Evolutionary conservation across 2,329 filamentous ascomycete species (phyloP).

Genomic region (Diaporthe ilicicola): DNA sequence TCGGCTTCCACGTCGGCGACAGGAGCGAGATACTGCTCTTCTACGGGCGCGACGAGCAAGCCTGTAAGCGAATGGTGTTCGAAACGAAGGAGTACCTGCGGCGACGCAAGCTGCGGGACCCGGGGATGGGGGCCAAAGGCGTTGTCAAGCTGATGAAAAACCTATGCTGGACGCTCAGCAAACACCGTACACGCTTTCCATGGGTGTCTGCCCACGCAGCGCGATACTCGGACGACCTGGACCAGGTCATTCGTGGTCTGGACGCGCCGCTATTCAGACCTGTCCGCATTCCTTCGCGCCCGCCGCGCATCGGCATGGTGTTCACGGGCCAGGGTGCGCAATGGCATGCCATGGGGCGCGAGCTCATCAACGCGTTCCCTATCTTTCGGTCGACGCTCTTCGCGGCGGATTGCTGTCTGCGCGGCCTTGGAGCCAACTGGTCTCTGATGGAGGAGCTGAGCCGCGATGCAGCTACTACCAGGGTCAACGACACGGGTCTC

Average conservation of each 20-base stretch:
- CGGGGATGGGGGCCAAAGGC: no score
- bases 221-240: no score
- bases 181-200: background rate
- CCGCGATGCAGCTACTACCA: slow-evolving; percentile 32
- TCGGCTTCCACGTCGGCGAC: no score
- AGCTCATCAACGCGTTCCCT: slow-evolving; percentile 35
- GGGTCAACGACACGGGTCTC: slow-evolving; percentile 39
- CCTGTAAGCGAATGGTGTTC: background rate
- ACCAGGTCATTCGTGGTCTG: slow-evolving; percentile 21
- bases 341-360: slow-evolving; percentile 40
- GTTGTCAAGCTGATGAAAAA: background rate
- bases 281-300: background rate
- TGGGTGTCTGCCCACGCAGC: no score
- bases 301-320: slow-evolving; percentile 36
- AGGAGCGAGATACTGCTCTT: background rate
- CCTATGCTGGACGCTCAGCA: background rate
- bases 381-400: slow-evolving; percentile 36
- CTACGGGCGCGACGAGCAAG: background rate
- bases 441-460: slow-evolving; percentile 40
- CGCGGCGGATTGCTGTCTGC: slow-evolving; percentile 34
- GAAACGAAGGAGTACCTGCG: background rate
- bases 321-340: slow-evolving; percentile 48
- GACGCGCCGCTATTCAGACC: slow-evolving; percentile 8
- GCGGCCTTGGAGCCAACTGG: slow-evolving; percentile 39
- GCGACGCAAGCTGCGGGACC: background rate